Evolutionary conservation across 2,329 filamentous ascomycete genomes (phyloP).

Genomic region (Diaporthe aspalathi): DNA sequence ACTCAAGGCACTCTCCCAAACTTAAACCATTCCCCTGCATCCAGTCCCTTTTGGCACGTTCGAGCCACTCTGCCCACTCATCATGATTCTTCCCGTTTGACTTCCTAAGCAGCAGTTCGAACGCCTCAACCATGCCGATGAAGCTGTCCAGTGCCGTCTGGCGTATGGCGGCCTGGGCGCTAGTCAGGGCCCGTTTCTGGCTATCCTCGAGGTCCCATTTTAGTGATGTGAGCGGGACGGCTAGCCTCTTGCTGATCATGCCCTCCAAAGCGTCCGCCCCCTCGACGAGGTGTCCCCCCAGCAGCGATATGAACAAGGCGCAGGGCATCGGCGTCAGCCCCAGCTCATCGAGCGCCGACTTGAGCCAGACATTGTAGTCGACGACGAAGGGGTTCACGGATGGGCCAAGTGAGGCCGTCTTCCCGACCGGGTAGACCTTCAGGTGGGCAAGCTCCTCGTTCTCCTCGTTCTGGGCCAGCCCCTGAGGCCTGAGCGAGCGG

Average conservation of each 20-base stretch:
- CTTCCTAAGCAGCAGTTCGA: slow-evolving; percentile 71
- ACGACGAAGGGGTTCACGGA: slow-evolving; percentile 71
- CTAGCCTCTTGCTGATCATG: slow-evolving; percentile 66
- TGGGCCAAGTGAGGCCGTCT: slow-evolving; percentile 68
- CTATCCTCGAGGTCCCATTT: slow-evolving; percentile 39
- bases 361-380: slow-evolving; percentile 70
- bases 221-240: slow-evolving; percentile 44
- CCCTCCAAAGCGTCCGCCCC: slow-evolving; percentile 63
- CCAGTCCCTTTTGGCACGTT: slow-evolving; percentile 68
- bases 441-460: slow-evolving; percentile 39
- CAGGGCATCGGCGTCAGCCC: slow-evolving; percentile 68
- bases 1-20: slow-evolving; percentile 65
- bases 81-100: slow-evolving; percentile 70
- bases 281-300: slow-evolving; percentile 56
- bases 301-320: slow-evolving; percentile 66
- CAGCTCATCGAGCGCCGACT: slow-evolving; percentile 65
- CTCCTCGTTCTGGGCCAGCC: slow-evolving; percentile 63
- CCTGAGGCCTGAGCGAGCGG: slow-evolving; percentile 63
- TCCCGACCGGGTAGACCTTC: slow-evolving; percentile 50
- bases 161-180: slow-evolving; percentile 44
- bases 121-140: slow-evolving; percentile 59
- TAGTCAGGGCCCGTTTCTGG: slow-evolving; percentile 29
- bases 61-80: slow-evolving; percentile 75
- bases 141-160: slow-evolving; percentile 44
- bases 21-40: slow-evolving; percentile 67